Percentiles rank a stretch among this genome's conserved stretches.
Conservation (phyloP, 495 filamentous ascomycete species). For the Tuber aestivum region DNA sequence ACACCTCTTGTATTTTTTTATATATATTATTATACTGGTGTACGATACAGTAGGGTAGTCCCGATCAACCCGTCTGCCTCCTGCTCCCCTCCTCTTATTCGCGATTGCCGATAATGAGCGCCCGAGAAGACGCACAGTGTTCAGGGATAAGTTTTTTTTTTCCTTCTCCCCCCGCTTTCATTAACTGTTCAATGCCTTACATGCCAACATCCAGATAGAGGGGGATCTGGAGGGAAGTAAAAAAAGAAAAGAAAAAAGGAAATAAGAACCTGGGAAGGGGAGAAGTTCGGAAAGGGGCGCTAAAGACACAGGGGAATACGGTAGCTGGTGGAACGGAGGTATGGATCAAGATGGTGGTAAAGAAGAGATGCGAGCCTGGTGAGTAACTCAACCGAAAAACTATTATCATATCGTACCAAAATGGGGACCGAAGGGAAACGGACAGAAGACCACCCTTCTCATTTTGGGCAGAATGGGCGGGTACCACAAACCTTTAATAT, state of each 20-base stretch:
- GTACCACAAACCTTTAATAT: not conserved
- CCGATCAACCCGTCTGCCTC: not conserved
- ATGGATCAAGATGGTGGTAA: not conserved
- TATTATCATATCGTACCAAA: constrained; percentile 1
- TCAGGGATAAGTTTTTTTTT: not conserved
- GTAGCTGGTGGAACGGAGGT: not conserved
- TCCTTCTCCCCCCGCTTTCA: not conserved
- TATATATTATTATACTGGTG: not conserved
- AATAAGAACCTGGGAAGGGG: constrained; percentile 16
- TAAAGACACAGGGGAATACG: constrained; percentile 1
- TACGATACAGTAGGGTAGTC: not conserved
- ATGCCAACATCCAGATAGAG: not conserved
- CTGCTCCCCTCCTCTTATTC: not conserved
- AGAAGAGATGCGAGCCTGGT: not conserved
- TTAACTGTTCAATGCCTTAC: not conserved
- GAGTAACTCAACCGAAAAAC: not conserved
- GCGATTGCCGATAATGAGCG: not conserved
- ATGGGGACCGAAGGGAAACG: not conserved
- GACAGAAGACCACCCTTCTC: not conserved
- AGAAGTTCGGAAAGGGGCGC: constrained; percentile 7
- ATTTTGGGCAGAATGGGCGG: not conserved
- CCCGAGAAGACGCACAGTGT: not conserved
- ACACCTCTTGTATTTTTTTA: not conserved
- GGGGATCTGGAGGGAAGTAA: not conserved
- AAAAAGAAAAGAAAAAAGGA: constrained; percentile 17